These are phyloP conservation scores for Penicillium longicatenatum DNA, from an alignment of 495 filamentous ascomycete species.

Conservation along the genomic window DNA sequence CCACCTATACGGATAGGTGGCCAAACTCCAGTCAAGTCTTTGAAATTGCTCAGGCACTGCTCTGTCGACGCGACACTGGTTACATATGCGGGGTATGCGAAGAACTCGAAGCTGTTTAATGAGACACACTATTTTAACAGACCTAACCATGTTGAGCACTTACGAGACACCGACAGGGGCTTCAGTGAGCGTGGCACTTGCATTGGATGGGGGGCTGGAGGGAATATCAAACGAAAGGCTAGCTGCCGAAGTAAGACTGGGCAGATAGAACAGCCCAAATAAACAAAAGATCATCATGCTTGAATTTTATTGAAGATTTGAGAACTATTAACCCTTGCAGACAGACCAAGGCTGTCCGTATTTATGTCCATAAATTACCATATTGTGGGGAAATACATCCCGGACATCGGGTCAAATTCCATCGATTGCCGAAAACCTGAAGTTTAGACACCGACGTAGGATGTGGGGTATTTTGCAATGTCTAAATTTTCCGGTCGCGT, in stretches of 20 bases:
- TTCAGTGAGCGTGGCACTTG: constrained; percentile 17
- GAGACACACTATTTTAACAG: not conserved
- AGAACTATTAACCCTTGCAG: not conserved
- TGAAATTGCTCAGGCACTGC: constrained; percentile 57
- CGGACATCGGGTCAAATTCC: not conserved
- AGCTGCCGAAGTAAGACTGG: not conserved
- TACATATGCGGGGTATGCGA: constrained; percentile 61
- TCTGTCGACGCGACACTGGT: constrained; percentile 54
- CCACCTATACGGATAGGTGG: constrained; percentile 62
- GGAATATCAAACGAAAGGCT: constrained; percentile 15
- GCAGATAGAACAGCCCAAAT: not conserved
- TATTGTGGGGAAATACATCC: not conserved
- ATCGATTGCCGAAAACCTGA: not conserved
- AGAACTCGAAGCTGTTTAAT: constrained; percentile 49
- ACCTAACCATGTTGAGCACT: constrained; percentile 9
- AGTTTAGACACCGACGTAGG: not conserved
- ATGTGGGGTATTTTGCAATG: not conserved
- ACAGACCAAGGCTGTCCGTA: not conserved
- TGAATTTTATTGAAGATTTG: not conserved
- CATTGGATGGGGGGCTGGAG: constrained; percentile 17
- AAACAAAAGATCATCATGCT: not conserved
- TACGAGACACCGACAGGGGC: constrained; percentile 58
- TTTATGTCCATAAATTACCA: not conserved
- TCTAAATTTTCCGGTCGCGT: not conserved
- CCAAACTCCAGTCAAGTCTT: constrained; percentile 54